Base-by-base conservation (phyloP, 164 flowering plant genomes). In the Umbilicus rupestris region DNA sequence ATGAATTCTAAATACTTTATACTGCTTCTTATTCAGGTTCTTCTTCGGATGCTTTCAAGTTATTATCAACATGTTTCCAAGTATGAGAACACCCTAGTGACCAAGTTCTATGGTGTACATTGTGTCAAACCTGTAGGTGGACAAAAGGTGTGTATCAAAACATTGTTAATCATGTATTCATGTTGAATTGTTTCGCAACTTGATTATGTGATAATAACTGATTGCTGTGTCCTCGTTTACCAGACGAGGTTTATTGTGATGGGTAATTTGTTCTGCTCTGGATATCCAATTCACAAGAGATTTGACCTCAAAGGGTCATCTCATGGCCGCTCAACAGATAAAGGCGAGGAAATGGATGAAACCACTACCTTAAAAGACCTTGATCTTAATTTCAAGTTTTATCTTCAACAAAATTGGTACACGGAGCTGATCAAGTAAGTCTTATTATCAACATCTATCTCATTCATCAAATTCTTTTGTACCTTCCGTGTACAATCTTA, bases 91-190 rank as follows among this genome's bases (percentile, higher is more conserved):
- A 81, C 97, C 35, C 82, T 90, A 26, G 87, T 90, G 58, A 87
- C 96, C 3, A 88, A 85, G 59, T 90, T 90, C 78, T 90, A 75
- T 65, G 96, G 96, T 0, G 88, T 88, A 67, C 96, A 90, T 72
- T 87, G 94, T 80, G 90, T 90, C 62, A 90, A 90, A 74, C 94
- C 93, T 15, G 78, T 81, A n/a, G 96, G 94, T 45, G 96, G 92
- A 16, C 86, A 74, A 39, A 90, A 90, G 93, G 93, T 87, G 76
- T 45, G 69, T 45, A 20, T 6, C 39, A 24, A 20, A 22, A 22
- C 28, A 62, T 57, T 47, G 11, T 39, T 30, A 2, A 14, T 60
- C 31, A 33, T 3, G 16, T 12, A n/a, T n/a, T n/a, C n/a, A n/a
- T 39, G 30, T 2, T 41, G n/a, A n/a, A 46, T 20, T 30, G 20